Evolutionary conservation across 2,329 filamentous ascomycete genomes (phyloP), one percentile per base, ranked within the genome.

Genomic region (Aspergillus melleus): DNA sequence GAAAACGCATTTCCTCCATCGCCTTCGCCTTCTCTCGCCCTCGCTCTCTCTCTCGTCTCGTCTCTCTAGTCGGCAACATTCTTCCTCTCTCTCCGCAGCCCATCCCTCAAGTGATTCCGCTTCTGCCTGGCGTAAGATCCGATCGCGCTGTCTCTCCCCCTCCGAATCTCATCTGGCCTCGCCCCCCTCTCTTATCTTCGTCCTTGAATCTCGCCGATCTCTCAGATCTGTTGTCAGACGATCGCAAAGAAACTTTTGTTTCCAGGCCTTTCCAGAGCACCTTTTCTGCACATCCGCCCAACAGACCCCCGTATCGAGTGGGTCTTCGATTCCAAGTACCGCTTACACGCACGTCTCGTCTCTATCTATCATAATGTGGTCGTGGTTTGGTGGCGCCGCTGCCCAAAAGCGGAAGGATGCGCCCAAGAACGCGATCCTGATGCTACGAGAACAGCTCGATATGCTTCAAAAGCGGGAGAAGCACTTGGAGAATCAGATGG

Each of bases 401-500:
- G 88, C 88, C 69, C 88, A 92, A 80, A 91, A 92, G 84, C 88
- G 89, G 81, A 96, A 96, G 82, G 92, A 97, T 80, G 90, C 88
- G 61, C 92, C 95, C 59, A 99, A 99, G 85, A 95, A 96, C 82
- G 95, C 95, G 68, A 99, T 99, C 72, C 83, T 99, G 59, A 86
- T 86, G 61, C 82, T 99, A 72, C 88, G 95, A 69, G 86, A 89
- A 72, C 94, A 97, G 81, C 84, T 98, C 49, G 94, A 97, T 70
- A 98, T 98, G 93, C 84, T 99, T 74, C 92, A 96, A 80, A 99
- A 99, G 85, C 86, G 94, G 61, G 93, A 98, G 83, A 90, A 87
- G 77, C 92, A 98, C 74, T 80, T 98, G 63, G 90, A 95, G 77
- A 90, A 85, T 64, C 92, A 96, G 81, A 96, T 98, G 82, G 89